These are phyloP conservation scores for Cladosporium austrohemisphaericum DNA, from an alignment of 2,329 filamentous ascomycete genomes.

Conservation along the genomic window DNA sequence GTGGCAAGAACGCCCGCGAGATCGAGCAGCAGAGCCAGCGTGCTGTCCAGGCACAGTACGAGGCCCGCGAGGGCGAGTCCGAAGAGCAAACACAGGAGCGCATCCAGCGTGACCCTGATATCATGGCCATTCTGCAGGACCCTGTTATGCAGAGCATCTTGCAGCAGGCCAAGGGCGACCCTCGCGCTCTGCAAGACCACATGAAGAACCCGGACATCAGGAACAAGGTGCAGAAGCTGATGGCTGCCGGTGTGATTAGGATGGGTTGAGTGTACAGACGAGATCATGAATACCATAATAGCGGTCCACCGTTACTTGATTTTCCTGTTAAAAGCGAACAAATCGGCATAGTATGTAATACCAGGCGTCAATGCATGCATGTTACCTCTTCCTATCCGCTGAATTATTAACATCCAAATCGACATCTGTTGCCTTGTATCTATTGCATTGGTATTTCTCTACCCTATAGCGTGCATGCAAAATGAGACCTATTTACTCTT, in stretches of 20 bases:
- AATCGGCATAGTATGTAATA: no score
- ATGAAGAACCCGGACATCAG: constrained; percentile 88
- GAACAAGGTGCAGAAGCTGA: constrained; percentile 89
- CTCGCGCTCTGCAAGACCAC: constrained; percentile 89
- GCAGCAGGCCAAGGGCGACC: constrained; percentile 92
- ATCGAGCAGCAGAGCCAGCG: constrained; percentile 94
- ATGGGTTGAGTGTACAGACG: constrained; percentile 22
- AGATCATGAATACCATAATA: background rate
- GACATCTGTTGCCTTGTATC: no score
- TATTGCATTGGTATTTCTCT: no score
- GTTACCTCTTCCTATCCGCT: no score
- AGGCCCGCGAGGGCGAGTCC: constrained; percentile 79
- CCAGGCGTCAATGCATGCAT: no score
- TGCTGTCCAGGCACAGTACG: constrained; percentile 84
- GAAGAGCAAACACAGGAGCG: constrained; percentile 94
- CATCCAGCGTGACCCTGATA: constrained; percentile 64
- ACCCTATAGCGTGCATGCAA: background rate
- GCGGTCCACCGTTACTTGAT: background rate
- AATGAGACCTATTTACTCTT: no score
- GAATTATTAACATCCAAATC: no score
- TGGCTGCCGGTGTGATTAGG: constrained; percentile 81
- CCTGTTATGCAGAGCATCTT: constrained; percentile 97
- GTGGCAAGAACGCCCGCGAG: constrained; percentile 79
- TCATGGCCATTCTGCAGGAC: constrained; percentile 87
- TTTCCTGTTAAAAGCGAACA: background rate